phyloP scores from a whole-genome alignment of 2,329 filamentous ascomycete genomes.

The Xylariaceae sp. region DNA sequence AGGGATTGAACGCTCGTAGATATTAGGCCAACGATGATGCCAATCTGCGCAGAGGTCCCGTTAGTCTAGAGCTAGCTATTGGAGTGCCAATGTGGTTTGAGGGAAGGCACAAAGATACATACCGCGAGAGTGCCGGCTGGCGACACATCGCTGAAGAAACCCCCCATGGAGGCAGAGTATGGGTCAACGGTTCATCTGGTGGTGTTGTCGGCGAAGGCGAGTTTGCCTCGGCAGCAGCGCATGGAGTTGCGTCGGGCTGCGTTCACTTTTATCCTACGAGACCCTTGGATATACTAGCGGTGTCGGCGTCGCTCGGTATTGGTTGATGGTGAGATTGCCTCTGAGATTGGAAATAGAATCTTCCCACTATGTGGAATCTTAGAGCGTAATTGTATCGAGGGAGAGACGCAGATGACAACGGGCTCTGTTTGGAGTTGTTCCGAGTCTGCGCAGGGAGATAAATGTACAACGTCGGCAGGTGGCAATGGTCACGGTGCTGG shows the following conservation, averaged over 20 bases:
- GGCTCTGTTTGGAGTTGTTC: too few species aligned
- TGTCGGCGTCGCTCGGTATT: not conserved
- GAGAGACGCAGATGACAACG: too few species aligned
- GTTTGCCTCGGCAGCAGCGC: constrained; percentile 17
- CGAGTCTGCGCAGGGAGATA: too few species aligned
- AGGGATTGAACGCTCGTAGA: constrained; percentile 95
- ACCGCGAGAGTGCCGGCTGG: constrained; percentile 58
- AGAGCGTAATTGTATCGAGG: too few species aligned
- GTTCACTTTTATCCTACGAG: not conserved
- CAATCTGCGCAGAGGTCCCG: constrained; percentile 57
- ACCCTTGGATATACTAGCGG: not conserved
- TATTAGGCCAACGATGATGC: constrained; percentile 86
- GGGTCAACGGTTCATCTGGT: constrained; percentile 46
- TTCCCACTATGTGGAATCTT: not conserved
- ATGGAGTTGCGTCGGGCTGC: constrained; percentile 18
- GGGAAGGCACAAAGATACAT: constrained; percentile 4
- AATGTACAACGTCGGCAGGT: too few species aligned
- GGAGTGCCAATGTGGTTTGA: not conserved
- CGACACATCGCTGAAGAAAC: constrained; percentile 71
- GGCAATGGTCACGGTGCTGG: too few species aligned
- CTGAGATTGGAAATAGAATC: not conserved
- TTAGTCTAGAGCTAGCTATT: constrained; percentile 20
- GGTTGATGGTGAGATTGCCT: not conserved
- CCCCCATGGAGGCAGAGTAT: constrained; percentile 61
- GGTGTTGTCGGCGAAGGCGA: constrained; percentile 21